A percentile compares a stretch with the other conserved stretches of the same genome.
These are phyloP conservation scores for Calonectria pauciramosa DNA, from an alignment of 2,329 filamentous ascomycete species.

Conservation along the genomic window DNA sequence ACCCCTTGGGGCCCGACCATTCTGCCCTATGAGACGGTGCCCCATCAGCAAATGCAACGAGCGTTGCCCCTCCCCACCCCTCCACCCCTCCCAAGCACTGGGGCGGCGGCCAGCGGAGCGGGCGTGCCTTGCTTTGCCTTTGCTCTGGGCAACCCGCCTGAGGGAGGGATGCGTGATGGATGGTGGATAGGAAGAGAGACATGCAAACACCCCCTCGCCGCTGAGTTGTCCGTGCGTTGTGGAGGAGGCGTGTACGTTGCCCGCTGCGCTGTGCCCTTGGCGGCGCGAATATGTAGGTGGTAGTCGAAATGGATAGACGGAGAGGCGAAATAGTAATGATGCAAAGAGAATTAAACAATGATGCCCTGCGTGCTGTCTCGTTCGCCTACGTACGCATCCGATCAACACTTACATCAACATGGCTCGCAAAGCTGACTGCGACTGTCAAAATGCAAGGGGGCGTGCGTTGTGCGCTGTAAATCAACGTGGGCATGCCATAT, in stretches of 20 bases:
- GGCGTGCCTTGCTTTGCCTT: conserved; percentile 9
- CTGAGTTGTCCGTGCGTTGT: conserved; percentile 51
- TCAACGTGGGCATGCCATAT: conserved; percentile 6
- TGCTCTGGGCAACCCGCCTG: not conserved
- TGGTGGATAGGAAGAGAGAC: not conserved
- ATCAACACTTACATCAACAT: not conserved
- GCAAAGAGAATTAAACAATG: not conserved
- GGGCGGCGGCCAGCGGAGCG: not conserved
- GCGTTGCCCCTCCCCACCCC: not conserved
- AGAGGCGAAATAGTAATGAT: not conserved
- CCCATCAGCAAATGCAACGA: conserved; percentile 55
- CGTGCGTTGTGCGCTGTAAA: conserved; percentile 23
- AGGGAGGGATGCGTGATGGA: not conserved
- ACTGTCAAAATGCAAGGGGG: conserved; percentile 11
- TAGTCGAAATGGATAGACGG: conserved; percentile 14
- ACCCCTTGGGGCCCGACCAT: not conserved
- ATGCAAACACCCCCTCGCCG: conserved; percentile 21
- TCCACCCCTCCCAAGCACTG: not conserved
- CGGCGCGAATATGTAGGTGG: conserved; percentile 8
- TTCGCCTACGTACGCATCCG: not conserved
- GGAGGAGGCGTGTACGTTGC: conserved; percentile 44
- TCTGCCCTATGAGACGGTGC: conserved; percentile 56
- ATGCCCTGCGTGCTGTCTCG: not conserved
- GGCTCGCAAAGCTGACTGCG: not conserved
- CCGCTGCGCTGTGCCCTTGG: not conserved